Evolutionary conservation across 768 basidiomycete species (phyloP), one percentile per base, ranked within the genome.

Genomic region (Psilocybe subaeruginosa): DNA sequence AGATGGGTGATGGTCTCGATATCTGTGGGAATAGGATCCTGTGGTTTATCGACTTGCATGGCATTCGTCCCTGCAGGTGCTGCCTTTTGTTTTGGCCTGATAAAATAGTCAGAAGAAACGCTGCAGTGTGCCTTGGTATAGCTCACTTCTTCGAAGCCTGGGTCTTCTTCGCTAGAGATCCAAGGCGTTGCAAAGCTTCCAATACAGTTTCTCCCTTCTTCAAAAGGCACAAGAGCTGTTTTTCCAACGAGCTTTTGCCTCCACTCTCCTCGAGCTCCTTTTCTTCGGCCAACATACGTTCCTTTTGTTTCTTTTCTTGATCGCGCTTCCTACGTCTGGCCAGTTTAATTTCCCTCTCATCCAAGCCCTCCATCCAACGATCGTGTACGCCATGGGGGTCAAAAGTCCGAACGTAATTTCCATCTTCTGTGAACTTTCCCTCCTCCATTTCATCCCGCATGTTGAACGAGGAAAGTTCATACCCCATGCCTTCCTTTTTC

Each of bases 391-490:
- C 93, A 70, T 95, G 91, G 1, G 92, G 92, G 73, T 99, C 97
- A 71, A 90, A 89, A 9, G 89, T 83, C 65, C 91, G 89, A 52
- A 92, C 87, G 71, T 95, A 94, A 68, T 76, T 91, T 50, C 97
- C 97, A 70, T 99, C 97, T 61, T 91, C 92, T 4, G 93, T 89
- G 78, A 99, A 98, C 71, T 95, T 93, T 41, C 97, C 97, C 76
- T 99, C 97, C 70, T 94, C 90, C 91, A 99, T 96, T 82, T 99
- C 97, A 68, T 93, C 91, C 64, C 95, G 90, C 97, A 99, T 99
- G 74, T 99, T 97, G 86, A 99, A 99, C 29, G 93, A 92, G 3
- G 92, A 95, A 8, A 99, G 67, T 70, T 96, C 91, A 75, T 78
- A 97, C 2, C 97, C 97, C 97, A 99, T 98, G 11, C 90, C 91